Evolutionary conservation across 2,329 filamentous ascomycete species (phyloP), one percentile per base, ranked within the genome.

Genomic region (Lecanoromycetidae sp.): DNA sequence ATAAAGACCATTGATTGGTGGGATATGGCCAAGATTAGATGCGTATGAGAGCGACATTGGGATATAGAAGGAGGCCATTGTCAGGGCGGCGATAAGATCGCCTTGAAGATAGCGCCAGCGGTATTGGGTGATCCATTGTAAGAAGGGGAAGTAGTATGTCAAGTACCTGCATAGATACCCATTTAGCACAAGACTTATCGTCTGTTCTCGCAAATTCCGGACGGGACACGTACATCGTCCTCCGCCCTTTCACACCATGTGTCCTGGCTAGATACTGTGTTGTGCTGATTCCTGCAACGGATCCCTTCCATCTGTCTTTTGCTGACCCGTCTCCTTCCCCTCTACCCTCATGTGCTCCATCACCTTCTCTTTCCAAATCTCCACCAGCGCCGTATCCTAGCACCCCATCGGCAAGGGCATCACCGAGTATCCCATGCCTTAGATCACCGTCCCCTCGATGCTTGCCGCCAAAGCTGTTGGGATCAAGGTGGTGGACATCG

Each of bases 61-160:
- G 30, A 98, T 83, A 63, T 98, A 98, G 68, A 98, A 91, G 22
- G 88, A 94, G n/a, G 90, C 86, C 69, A 98, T 82, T n/a, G 91
- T 96, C 53, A 96, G 63, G 40, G 90, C 88, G 7, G 90, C 83
- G 12, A 94, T 71, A 15, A 96, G 67, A 63, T 98, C 91, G 39
- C 91, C 91, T 56, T 82, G 78, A 39, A 96, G 65, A 64, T 85
- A 94, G 3, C 78, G 76, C 74, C 79, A 80, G 56, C 76, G 79
- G 65, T 98, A 98, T 66, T 94, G 86, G 44, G 72, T 74, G 52
- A 94, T 82, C 91, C 91, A 98, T 54, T 82, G 87, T 55, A 94
- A 69, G 52, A 88, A 85, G 0, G 91, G 91, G 37, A 98, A 71
- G 61, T 98, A 98, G 68, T 98, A 96, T 3, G 82, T 80, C 52